These are phyloP conservation scores for Phytophthora foliorum DNA, from an alignment of 352 stramenopile genomes.

Conservation along the genomic window DNA sequence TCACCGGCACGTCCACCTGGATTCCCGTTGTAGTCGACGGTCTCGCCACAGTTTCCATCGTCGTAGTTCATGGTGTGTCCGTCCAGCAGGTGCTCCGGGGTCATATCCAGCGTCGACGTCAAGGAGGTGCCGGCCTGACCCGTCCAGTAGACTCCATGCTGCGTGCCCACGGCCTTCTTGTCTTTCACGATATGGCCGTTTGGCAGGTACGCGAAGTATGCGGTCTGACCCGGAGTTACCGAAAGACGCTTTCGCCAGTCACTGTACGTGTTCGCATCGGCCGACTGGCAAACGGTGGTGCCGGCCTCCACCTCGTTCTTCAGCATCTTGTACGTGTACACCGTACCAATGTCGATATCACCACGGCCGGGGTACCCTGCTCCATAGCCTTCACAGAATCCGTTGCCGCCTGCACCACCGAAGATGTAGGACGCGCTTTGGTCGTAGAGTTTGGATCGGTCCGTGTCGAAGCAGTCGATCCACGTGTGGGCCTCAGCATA, in stretches of 20 bases:
- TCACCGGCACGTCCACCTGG: conserved; percentile 63
- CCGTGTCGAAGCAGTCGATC: conserved; percentile 73
- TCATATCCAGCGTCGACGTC: conserved; percentile 60
- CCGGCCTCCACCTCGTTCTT: conserved; percentile 60
- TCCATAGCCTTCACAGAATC: conserved; percentile 66
- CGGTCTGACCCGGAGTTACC: conserved; percentile 36
- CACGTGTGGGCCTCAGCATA: conserved; percentile 62
- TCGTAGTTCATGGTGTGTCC: conserved; percentile 61
- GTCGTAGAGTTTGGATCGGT: conserved; percentile 71
- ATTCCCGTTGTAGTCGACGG: conserved; percentile 51
- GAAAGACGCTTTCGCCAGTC: conserved; percentile 58
- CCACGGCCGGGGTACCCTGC: conserved; percentile 61
- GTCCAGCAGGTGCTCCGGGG: conserved; percentile 53
- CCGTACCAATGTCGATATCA: conserved; percentile 48
- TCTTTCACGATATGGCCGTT: conserved; percentile 68
- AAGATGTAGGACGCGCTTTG: conserved; percentile 69
- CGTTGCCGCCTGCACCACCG: conserved; percentile 58
- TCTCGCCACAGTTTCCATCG: conserved; percentile 71
- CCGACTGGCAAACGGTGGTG: conserved; percentile 47
- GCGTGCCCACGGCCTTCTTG: conserved; percentile 60
- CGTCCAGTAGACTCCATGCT: conserved; percentile 67
- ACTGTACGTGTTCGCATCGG: conserved; percentile 58
- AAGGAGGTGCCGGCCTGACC: conserved; percentile 45
- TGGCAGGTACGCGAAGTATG: conserved; percentile 60
- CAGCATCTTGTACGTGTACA: conserved; percentile 70